Percentiles rank a stretch among this genome's conserved stretches.
These are phyloP conservation scores for Hymenochaete sp. DNA, from an alignment of 1,284 basidiomycete genomes.

Conservation along the genomic window DNA sequence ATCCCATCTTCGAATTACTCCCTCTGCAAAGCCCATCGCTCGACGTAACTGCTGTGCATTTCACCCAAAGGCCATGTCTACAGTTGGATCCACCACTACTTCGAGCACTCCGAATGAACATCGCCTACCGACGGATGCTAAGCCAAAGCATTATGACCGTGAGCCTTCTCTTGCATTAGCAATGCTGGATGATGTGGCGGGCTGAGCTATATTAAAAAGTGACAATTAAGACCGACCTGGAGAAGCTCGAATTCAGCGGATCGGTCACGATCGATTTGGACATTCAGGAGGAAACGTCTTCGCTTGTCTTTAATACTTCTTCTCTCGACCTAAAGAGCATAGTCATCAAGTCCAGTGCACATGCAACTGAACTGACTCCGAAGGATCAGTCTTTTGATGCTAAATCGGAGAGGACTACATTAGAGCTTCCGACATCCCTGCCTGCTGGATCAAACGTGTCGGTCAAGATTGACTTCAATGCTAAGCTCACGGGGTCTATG, in stretches of 20 bases:
- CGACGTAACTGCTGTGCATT: slow-evolving; percentile 12
- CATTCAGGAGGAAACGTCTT: slow-evolving; percentile 56
- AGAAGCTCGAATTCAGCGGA: slow-evolving; percentile 67
- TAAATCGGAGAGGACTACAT: slow-evolving; percentile 54
- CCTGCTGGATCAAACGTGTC: slow-evolving; percentile 57
- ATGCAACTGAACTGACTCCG: slow-evolving; percentile 45
- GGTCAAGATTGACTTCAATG: slow-evolving; percentile 55
- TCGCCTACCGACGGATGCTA: slow-evolving; percentile 69
- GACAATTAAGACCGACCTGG: slow-evolving; percentile 77
- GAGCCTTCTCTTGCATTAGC: no score
- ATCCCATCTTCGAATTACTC: no score
- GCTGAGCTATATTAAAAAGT: no score
- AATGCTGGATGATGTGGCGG: no score
- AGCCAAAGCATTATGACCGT: slow-evolving; percentile 77
- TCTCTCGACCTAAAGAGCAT: slow-evolving; percentile 64
- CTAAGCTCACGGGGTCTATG: slow-evolving; percentile 60
- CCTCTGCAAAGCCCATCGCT: background rate
- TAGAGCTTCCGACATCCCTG: slow-evolving; percentile 47
- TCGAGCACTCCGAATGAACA: slow-evolving; percentile 39
- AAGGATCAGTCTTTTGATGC: slow-evolving; percentile 47
- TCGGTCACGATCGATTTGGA: slow-evolving; percentile 74
- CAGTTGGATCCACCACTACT: slow-evolving; percentile 8
- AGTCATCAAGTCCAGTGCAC: slow-evolving; percentile 51
- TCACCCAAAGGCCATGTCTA: slow-evolving; percentile 5
- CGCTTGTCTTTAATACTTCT: slow-evolving; percentile 66